These are phyloP conservation scores for Akanthomyces muscarius DNA, from an alignment of 2,329 filamentous ascomycete genomes.

Conservation along the genomic window DNA sequence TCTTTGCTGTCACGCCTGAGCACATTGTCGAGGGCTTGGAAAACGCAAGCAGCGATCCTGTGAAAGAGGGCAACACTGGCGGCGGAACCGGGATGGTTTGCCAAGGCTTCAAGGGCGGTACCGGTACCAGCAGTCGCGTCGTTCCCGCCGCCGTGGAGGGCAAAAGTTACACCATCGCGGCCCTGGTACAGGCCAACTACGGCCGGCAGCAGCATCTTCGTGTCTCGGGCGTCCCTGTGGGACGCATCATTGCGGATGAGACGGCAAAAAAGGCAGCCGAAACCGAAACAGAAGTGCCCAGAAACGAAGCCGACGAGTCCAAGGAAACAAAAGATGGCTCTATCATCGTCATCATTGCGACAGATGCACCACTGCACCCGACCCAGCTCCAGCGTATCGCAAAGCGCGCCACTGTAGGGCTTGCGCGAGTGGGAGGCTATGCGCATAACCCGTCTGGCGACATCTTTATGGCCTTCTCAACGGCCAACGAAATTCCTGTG, in stretches of 20 bases:
- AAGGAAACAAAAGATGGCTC: conserved; percentile 57
- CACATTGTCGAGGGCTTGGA: conserved; percentile 51
- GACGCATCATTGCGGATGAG: conserved; percentile 49
- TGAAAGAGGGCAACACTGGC: conserved; percentile 57
- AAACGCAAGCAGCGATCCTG: conserved; percentile 42
- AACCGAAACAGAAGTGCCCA: not conserved
- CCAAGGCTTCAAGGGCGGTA: conserved; percentile 62
- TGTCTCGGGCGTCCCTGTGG: conserved; percentile 56
- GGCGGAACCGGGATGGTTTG: conserved; percentile 63
- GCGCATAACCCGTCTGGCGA: conserved; percentile 59
- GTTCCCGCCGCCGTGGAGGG: conserved; percentile 19
- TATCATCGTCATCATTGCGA: conserved; percentile 58
- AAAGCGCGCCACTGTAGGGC: conserved; percentile 55
- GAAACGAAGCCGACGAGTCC: conserved; percentile 21
- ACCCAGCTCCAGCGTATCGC: conserved; percentile 54
- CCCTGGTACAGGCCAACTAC: conserved; percentile 61
- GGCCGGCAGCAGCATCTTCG: conserved; percentile 51
- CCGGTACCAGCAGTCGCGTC: conserved; percentile 55
- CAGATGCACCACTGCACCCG: conserved; percentile 57
- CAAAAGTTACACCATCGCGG: conserved; percentile 50
- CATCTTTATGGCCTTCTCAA: conserved; percentile 61
- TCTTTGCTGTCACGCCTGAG: conserved; percentile 48
- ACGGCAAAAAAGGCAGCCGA: conserved; percentile 15
- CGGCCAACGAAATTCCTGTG: conserved; percentile 43
- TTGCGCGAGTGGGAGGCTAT: conserved; percentile 55